Conservation (phyloP, 202 grass and related monocot species). For the Digitaria exilis region DNA sequence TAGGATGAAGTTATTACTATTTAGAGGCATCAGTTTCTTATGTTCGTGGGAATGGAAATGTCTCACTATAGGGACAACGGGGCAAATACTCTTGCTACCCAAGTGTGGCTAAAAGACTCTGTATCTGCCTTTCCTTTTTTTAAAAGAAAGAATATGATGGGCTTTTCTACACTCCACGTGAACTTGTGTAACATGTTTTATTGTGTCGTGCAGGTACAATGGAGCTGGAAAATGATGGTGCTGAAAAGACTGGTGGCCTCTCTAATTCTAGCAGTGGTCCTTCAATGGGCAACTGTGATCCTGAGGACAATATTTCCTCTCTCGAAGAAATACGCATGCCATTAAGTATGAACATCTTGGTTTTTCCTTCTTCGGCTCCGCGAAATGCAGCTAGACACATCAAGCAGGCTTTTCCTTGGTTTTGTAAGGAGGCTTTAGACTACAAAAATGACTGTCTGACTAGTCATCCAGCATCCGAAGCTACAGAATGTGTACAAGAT, state of each 20-base stretch:
- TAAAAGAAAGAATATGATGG: not conserved
- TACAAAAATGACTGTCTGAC: slow-evolving; percentile 33
- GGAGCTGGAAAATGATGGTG: slow-evolving; percentile 33
- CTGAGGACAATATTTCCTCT: slow-evolving; percentile 52
- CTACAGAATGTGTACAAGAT: slow-evolving; percentile 25
- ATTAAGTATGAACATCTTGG: slow-evolving; percentile 5
- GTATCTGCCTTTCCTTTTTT: not conserved
- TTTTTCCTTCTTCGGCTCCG: slow-evolving; percentile 55
- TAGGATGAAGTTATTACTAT: slow-evolving; percentile 16
- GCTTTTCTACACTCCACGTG: slow-evolving; percentile 9
- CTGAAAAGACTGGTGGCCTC: slow-evolving; percentile 46
- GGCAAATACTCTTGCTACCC: slow-evolving; percentile 6
- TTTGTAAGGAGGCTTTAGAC: slow-evolving; percentile 30
- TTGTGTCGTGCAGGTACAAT: slow-evolving; percentile 47
- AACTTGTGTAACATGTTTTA: not conserved
- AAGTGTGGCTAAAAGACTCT: slow-evolving; percentile 24
- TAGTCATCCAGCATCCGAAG: slow-evolving; percentile 38
- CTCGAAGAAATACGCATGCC: slow-evolving; percentile 37
- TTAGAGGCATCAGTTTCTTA: not conserved
- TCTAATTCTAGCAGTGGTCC: slow-evolving; percentile 52
- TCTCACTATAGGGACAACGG: not conserved
- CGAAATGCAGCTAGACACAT: slow-evolving; percentile 75
- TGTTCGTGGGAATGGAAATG: slow-evolving; percentile 10
- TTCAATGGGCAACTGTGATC: slow-evolving; percentile 45
- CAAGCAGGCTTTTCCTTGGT: slow-evolving; percentile 47